Conservation (phyloP, 805 yeast genomes). For the Saccharomycopsis lassenensis region DNA sequence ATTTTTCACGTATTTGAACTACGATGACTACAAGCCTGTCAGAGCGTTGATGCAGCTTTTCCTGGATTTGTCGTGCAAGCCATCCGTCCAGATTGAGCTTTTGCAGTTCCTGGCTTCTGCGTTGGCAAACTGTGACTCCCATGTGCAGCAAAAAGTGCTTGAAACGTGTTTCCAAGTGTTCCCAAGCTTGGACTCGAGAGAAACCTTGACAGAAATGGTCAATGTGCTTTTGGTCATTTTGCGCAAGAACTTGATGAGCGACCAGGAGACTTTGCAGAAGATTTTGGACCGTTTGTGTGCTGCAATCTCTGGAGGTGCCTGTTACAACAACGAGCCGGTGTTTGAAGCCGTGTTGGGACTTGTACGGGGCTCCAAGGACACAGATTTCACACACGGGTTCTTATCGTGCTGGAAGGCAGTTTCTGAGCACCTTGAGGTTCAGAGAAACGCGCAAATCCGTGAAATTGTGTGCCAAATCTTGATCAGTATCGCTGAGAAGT, state of each 20-base stretch:
- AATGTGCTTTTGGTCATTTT: too few species aligned
- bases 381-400: too few species aligned
- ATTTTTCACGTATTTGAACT: constrained; percentile 40
- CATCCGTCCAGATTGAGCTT: constrained; percentile 45
- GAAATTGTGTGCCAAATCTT: constrained; percentile 50
- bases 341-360: too few species aligned
- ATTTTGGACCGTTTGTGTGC: too few species aligned
- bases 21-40: constrained; percentile 45
- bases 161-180: constrained; percentile 36
- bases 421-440: too few species aligned
- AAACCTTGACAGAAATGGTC: too few species aligned
- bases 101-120: constrained; percentile 40
- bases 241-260: too few species aligned
- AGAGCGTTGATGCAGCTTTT: constrained; percentile 46
- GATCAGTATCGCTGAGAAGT: constrained; percentile 43
- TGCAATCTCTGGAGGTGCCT: too few species aligned
- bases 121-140: constrained; percentile 22
- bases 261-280: too few species aligned
- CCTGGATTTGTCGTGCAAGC: constrained; percentile 48
- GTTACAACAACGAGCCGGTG: too few species aligned
- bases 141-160: not conserved
- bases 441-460: constrained; percentile 60
- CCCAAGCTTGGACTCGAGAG: constrained; percentile 24
- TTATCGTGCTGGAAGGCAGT: too few species aligned
- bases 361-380: too few species aligned